phyloP scores from a whole-genome alignment of 345 rosid genomes.

The Sonneratia caseolaris region DNA sequence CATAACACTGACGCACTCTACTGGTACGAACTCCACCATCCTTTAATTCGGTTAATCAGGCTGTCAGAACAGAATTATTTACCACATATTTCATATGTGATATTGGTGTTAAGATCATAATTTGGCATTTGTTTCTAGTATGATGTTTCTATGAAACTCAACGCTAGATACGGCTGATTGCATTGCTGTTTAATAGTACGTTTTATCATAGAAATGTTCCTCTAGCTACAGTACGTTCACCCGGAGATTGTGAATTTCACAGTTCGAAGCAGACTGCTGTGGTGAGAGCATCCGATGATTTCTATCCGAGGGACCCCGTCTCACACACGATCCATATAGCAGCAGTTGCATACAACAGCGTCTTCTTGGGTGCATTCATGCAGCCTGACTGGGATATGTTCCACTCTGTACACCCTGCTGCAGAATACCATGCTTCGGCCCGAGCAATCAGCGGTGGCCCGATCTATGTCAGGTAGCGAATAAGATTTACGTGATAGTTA shows the following conservation, averaged over 20 bases:
- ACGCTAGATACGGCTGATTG: no score
- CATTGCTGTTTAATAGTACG: no score
- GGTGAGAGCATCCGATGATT: conserved; percentile 91
- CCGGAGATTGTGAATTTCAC: conserved; percentile 1
- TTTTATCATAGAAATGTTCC: not conserved
- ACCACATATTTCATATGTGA: not conserved
- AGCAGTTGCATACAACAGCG: conserved; percentile 75
- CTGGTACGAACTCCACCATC: conserved; percentile 34
- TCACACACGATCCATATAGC: conserved; percentile 93
- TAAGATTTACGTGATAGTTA: no score
- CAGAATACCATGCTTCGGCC: conserved; percentile 91
- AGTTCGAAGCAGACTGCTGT: conserved; percentile 95
- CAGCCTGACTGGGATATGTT: conserved; percentile 98
- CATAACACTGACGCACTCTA: conserved; percentile 91
- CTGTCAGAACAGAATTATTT: no score
- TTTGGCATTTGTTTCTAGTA: no score
- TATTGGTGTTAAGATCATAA: no score
- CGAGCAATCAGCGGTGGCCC: conserved; percentile 95
- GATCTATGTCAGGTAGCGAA: conserved; percentile 61
- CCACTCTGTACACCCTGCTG: conserved; percentile 83
- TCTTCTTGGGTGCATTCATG: conserved; percentile 89
- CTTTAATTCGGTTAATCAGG: not conserved
- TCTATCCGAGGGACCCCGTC: conserved; percentile 79
- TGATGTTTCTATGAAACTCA: no score
- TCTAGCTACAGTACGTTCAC: not conserved